Evolutionary conservation across 768 basidiomycete species (phyloP).

Genomic region (Rhodosporidiobolus sp.): DNA sequence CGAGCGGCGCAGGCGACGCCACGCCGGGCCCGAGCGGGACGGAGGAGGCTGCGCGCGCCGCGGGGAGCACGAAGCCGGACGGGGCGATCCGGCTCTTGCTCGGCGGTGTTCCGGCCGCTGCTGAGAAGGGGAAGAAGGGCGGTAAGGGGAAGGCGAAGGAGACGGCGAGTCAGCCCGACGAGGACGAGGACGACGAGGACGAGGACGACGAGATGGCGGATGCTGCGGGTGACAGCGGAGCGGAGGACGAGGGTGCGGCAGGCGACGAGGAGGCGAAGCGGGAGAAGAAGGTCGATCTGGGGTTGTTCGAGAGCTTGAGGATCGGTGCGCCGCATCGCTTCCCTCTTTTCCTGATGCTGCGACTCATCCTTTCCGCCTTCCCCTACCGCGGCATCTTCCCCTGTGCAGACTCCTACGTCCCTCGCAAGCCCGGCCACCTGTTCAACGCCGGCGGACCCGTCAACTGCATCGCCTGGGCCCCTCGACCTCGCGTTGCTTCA

Average conservation of each 20-base stretch:
- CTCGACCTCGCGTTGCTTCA: constrained; percentile 62
- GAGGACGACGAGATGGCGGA: no score
- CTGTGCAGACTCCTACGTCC: constrained; percentile 59
- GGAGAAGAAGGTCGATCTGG: neutral
- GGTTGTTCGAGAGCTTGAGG: neutral
- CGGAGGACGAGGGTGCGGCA: no score
- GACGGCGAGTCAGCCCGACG: no score
- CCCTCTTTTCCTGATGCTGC: neutral
- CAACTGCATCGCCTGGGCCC: constrained; percentile 94
- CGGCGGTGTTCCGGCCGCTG: neutral
- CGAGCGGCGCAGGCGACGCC: no score
- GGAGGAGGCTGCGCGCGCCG: neutral
- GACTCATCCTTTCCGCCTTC: neutral
- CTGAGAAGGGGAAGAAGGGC: constrained; percentile 15
- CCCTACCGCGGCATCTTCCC: no score
- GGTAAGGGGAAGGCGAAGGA: neutral
- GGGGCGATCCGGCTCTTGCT: neutral
- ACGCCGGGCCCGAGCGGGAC: neutral
- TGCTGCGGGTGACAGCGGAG: no score
- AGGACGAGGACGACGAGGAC: no score
- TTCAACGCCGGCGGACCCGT: constrained; percentile 85
- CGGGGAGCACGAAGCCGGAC: neutral
- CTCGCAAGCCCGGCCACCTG: constrained; percentile 62
- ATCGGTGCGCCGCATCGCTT: neutral
- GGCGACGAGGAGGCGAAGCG: constrained; percentile 1